These are phyloP conservation scores for Corynascus novoguineensis DNA, from an alignment of 495 filamentous ascomycete species.

Conservation along the genomic window DNA sequence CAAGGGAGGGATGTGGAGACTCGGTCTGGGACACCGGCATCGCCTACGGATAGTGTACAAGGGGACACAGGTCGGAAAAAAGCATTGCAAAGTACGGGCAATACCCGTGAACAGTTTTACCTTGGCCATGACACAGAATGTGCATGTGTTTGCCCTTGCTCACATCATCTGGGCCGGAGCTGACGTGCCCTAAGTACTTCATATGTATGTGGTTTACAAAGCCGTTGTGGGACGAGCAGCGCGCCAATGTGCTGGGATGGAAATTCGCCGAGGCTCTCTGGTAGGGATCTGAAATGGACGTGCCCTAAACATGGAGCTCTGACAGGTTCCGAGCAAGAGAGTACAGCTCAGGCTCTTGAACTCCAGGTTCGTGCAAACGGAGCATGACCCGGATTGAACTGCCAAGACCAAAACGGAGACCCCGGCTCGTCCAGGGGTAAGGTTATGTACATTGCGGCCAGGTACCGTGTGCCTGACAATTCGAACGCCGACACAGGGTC, in stretches of 20 bases:
- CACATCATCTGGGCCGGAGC: constrained; percentile 17
- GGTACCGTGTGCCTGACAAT: constrained; percentile 25
- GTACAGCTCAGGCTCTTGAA: constrained; percentile 7
- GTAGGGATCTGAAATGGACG: constrained; percentile 25
- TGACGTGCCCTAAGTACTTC: constrained; percentile 8
- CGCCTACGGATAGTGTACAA: no score
- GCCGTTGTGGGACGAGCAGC: constrained; percentile 13
- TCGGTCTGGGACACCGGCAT: no score
- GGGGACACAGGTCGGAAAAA: no score
- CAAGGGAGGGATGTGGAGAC: no score
- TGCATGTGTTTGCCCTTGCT: constrained; percentile 12
- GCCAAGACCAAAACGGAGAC: constrained; percentile 25
- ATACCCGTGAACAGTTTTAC: no score
- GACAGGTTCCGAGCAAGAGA: constrained; percentile 16
- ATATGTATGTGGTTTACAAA: neutral
- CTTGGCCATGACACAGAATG: constrained; percentile 3
- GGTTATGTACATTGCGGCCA: constrained; percentile 22
- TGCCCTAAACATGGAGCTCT: constrained; percentile 8
- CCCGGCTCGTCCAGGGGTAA: constrained; percentile 18
- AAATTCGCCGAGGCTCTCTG: constrained; percentile 26
- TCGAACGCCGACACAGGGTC: constrained; percentile 23
- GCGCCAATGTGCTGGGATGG: constrained; percentile 18
- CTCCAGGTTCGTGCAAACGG: constrained; percentile 17
- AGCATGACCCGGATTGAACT: neutral
- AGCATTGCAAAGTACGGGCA: no score